Evolutionary conservation across 106 monocot species (phyloP).

Genomic region (Iris macrosiphon): DNA sequence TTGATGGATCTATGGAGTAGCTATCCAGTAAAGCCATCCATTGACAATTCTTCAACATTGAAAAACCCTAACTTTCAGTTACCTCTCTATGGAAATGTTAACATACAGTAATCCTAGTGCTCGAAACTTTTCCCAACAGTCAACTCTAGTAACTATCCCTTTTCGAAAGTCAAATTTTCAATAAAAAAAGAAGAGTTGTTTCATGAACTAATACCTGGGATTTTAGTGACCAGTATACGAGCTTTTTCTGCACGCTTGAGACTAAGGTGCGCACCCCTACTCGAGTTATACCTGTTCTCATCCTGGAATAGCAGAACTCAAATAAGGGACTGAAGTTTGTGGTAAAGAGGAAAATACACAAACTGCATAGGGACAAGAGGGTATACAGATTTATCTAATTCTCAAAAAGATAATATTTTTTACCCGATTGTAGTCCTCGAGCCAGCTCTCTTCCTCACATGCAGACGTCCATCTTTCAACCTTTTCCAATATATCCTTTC

Average conservation of each 20-base stretch:
- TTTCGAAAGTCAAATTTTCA: no score
- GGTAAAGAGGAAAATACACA: background rate
- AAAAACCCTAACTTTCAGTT: no score
- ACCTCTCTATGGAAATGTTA: no score
- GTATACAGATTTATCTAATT: background rate
- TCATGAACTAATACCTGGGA: no score
- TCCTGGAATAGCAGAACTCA: slow-evolving; percentile 30
- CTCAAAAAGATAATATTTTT: background rate
- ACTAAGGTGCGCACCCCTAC: slow-evolving; percentile 70
- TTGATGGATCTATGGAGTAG: no score
- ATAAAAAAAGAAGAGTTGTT: no score
- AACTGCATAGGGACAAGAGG: no score
- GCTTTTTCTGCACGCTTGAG: slow-evolving; percentile 84
- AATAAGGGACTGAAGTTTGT: background rate
- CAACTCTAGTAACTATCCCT: no score
- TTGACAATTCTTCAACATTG: no score
- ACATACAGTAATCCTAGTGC: no score
- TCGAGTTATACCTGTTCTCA: slow-evolving; percentile 76
- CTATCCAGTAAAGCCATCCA: no score
- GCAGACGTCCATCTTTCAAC: slow-evolving; percentile 99
- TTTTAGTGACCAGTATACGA: slow-evolving; percentile 68
- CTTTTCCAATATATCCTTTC: slow-evolving; percentile 96
- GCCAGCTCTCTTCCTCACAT: slow-evolving; percentile 99
- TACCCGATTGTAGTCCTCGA: slow-evolving; percentile 97
- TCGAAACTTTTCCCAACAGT: no score